These are phyloP conservation scores for Aspergillus olivimuriae DNA, from an alignment of 495 filamentous ascomycete species.

Conservation along the genomic window DNA sequence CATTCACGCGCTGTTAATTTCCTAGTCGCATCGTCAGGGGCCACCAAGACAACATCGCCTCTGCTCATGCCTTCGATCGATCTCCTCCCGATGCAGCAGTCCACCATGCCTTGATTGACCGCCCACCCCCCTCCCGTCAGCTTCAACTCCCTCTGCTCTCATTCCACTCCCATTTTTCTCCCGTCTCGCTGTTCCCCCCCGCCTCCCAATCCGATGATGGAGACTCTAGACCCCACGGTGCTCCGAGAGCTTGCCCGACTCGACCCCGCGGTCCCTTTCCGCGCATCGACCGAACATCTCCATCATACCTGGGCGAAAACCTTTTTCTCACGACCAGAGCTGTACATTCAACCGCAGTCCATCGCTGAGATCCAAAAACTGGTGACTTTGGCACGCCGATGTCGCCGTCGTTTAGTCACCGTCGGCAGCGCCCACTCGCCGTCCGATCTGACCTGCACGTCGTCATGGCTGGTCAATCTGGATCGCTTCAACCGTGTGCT, in stretches of 20 bases:
- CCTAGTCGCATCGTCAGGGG: too few species aligned
- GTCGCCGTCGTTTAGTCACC: conserved; percentile 70
- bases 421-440: conserved; percentile 89
- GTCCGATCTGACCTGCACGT: conserved; percentile 87
- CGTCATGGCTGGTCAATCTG: conserved; percentile 90
- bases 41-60: too few species aligned
- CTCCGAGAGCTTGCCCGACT: conserved; percentile 48
- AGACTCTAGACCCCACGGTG: conserved; percentile 44
- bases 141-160: too few species aligned
- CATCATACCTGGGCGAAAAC: conserved; percentile 98
- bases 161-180: conserved; percentile 12
- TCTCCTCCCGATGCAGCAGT: too few species aligned
- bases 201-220: conserved; percentile 10
- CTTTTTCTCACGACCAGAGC: conserved; percentile 77
- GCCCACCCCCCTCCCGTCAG: not conserved
- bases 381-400: conserved; percentile 72
- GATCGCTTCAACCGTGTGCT: conserved; percentile 73
- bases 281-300: conserved; percentile 57
- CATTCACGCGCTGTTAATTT: too few species aligned
- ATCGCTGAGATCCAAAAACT: conserved; percentile 76
- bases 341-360: conserved; percentile 78
- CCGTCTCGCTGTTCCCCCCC: not conserved
- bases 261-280: conserved; percentile 65
- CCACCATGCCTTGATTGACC: conserved; percentile 4
- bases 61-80: too few species aligned